Evolutionary conservation across 2,329 filamentous ascomycete species (phyloP), one percentile per base, ranked within the genome.

Genomic region (Chaetomium sp.): DNA sequence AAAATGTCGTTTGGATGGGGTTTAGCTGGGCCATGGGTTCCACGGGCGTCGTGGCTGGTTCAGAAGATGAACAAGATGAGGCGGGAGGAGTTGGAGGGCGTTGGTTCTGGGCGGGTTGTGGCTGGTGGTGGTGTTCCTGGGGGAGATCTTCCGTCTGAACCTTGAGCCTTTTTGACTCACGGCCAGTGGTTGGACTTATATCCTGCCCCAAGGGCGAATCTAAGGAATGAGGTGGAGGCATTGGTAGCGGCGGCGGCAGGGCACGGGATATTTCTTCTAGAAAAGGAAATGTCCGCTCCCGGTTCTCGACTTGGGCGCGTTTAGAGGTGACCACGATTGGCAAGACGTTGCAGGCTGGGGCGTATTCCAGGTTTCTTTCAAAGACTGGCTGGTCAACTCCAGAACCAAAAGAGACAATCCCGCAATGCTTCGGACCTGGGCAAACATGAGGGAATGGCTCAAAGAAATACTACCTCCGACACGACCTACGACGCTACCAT

Each of bases 11-110:
- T 40, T 34, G 45, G 12, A 46, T 54, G 49, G 35, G 50, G 54
- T 59, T 57, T 4, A 27, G 44, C 19, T 53, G 47, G 19, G 52
- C 43, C 52, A 54, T 55, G 49, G 53, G 14, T 49, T 47, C 47
- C 47, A 36, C 50, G 49, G 55, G 55, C 3, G 43, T 41, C 45
- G 44, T 33, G 35, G 41, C 14, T 14, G 38, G 48, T 38, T 55
- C 52, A 37, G 53, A 53, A 36, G 44, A 51, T 19, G 44, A 11
- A 36, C 27, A 34, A 19, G 40, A 48, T 7, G 35, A 43, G 46
- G 42, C 19, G 19, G 19, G 53, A 9, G 40, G 41, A 43, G 38
- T 51, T 1, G 42, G 42, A 4, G 55, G 51, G 5, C 9, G 51
- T 32, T 27, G 43, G 14, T 11, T 9, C n/a, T 38, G 55, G 1